Conservation (phyloP, 2,329 filamentous ascomycete genomes). For the Sclerotinia trifoliorum region DNA sequence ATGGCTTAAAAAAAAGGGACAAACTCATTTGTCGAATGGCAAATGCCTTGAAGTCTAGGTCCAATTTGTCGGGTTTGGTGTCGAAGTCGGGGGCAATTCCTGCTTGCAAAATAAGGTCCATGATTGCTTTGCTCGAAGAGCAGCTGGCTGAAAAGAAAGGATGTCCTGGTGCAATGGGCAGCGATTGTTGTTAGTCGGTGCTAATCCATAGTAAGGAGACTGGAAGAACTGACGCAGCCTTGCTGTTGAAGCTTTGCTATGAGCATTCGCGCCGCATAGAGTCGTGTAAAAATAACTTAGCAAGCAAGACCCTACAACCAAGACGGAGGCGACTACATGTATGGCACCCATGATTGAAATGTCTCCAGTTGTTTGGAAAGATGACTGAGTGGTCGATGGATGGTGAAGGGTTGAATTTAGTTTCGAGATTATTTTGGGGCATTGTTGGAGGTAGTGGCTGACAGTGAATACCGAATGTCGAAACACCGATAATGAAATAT, state of each 20-base stretch:
- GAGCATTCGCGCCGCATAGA: too few relatives aligned
- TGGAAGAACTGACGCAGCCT: neutral
- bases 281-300: conserved; percentile 8
- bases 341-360: neutral
- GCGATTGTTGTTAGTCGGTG: neutral
- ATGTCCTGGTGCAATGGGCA: neutral
- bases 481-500: too few relatives aligned
- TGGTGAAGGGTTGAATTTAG: too few relatives aligned
- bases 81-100: neutral
- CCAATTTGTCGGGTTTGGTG: neutral
- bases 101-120: conserved; percentile 16
- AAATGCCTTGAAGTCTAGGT: neutral
- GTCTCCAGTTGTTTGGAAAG: neutral
- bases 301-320: neutral
- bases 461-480: too few relatives aligned
- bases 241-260: too few relatives aligned
- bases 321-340: neutral
- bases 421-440: too few relatives aligned
- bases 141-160: neutral
- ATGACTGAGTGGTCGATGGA: neutral
- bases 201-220: neutral
- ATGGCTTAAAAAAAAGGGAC: conserved; percentile 35
- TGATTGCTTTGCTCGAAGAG: conserved; percentile 18
- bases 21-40: conserved; percentile 7
- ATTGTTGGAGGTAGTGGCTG: too few relatives aligned